A percentile compares a stretch with the other conserved stretches of the same genome.
Evolutionary conservation across 441 rosid species (phyloP).

Genomic region (Mallotus repandus): DNA sequence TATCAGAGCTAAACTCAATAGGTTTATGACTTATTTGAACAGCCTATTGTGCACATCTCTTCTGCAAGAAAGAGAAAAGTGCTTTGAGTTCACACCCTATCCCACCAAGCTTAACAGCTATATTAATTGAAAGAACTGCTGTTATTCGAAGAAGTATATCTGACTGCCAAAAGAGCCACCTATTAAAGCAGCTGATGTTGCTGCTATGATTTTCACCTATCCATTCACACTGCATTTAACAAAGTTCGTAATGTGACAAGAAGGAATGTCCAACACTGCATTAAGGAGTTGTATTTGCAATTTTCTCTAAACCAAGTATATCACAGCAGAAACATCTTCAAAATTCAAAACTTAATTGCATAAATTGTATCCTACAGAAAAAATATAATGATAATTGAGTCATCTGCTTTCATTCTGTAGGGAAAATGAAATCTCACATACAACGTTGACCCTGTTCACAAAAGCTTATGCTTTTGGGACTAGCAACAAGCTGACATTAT

Average conservation of each 20-base stretch:
- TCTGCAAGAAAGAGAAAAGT: not conserved
- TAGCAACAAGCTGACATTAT: not conserved
- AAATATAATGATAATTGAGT: not conserved
- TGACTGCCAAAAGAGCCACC: not conserved
- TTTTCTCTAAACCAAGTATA: not conserved
- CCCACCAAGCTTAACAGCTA: not conserved
- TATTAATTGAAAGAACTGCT: not conserved
- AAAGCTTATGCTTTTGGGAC: not conserved
- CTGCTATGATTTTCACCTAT: not conserved
- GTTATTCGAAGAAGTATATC: not conserved
- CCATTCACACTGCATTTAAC: not conserved
- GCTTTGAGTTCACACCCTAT: not conserved
- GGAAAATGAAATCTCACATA: not conserved
- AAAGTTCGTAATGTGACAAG: not conserved
- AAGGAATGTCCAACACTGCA: conserved; percentile 1
- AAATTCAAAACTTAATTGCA: not conserved
- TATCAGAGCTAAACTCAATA: not conserved
- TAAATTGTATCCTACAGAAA: not conserved
- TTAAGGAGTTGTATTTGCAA: not conserved
- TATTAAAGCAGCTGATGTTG: not conserved
- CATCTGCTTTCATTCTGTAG: not conserved
- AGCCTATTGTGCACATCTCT: not conserved
- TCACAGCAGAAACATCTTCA: not conserved
- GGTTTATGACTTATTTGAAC: not conserved
- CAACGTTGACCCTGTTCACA: not conserved